Conservation (phyloP, 495 filamentous ascomycete genomes). For the Bathelium albidoporum region DNA sequence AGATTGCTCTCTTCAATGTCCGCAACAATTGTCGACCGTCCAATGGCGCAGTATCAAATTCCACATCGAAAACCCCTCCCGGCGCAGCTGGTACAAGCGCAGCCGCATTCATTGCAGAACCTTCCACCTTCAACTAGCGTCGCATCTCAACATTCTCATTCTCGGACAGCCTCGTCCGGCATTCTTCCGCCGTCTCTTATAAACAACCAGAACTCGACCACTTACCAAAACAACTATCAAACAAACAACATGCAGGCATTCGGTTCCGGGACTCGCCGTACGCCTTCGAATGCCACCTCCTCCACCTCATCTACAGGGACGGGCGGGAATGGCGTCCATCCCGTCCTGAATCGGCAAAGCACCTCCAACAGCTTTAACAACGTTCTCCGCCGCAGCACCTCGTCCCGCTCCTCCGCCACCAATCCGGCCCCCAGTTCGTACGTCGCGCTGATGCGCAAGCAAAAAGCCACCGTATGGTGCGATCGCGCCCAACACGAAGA, state of each 20-base stretch:
- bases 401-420: conserved; percentile 55
- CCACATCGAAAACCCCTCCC: conserved; percentile 9
- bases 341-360: conserved; percentile 24
- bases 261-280: conserved; percentile 22
- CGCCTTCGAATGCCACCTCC: conserved; percentile 35
- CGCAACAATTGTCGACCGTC: conserved; percentile 2
- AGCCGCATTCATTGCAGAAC: background rate
- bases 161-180: conserved; percentile 1
- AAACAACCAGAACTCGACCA: background rate
- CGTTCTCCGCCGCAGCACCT: conserved; percentile 56
- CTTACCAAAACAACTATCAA: background rate
- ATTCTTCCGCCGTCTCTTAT: background rate
- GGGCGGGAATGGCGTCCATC: conserved; percentile 8
- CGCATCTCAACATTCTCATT: background rate
- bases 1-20: background rate
- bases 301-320: conserved; percentile 32
- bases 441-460: conserved; percentile 85
- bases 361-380: conserved; percentile 34
- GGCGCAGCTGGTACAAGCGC: background rate
- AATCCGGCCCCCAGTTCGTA: conserved; percentile 63
- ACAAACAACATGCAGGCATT: background rate
- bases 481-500: conserved; percentile 91
- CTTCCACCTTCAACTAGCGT: background rate
- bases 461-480: conserved; percentile 98
- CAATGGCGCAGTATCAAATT: background rate